phyloP scores from a whole-genome alignment of 1,284 basidiomycete genomes.

The Ceratorhiza oryzae-sativae region DNA sequence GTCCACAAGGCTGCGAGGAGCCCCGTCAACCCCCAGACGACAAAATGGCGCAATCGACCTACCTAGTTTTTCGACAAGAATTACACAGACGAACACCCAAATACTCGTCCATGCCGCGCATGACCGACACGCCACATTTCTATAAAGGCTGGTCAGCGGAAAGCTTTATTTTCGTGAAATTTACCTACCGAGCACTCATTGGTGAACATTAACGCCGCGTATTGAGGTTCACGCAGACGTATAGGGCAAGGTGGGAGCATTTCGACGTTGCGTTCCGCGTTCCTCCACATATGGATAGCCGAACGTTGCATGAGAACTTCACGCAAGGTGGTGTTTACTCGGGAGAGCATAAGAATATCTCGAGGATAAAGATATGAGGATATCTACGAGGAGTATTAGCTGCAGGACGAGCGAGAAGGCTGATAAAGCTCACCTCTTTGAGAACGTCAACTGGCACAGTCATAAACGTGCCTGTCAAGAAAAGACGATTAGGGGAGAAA shows the following conservation, averaged over 20 bases:
- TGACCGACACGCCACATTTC: constrained; percentile 21
- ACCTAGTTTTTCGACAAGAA: constrained; percentile 27
- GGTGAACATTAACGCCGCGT: constrained; percentile 31
- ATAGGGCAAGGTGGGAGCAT: constrained; percentile 33
- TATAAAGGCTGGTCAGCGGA: not conserved
- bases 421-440: constrained; percentile 15
- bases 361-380: constrained; percentile 12
- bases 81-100: constrained; percentile 37
- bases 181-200: constrained; percentile 32
- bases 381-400: constrained; percentile 3
- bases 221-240: constrained; percentile 17
- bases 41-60: not conserved
- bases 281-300: constrained; percentile 29
- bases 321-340: constrained; percentile 28
- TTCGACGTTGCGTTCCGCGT: constrained; percentile 23
- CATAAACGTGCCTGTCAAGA: constrained; percentile 6
- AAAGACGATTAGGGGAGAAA: not conserved
- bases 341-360: constrained; percentile 25
- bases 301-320: constrained; percentile 27
- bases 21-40: not conserved
- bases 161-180: not conserved
- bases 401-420: not conserved
- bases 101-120: constrained; percentile 19
- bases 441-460: constrained; percentile 22
- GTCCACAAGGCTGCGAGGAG: constrained; percentile 1